Base-by-base conservation (phyloP, 2,329 filamentous ascomycete genomes). In the Ceratocystis albifundus region DNA sequence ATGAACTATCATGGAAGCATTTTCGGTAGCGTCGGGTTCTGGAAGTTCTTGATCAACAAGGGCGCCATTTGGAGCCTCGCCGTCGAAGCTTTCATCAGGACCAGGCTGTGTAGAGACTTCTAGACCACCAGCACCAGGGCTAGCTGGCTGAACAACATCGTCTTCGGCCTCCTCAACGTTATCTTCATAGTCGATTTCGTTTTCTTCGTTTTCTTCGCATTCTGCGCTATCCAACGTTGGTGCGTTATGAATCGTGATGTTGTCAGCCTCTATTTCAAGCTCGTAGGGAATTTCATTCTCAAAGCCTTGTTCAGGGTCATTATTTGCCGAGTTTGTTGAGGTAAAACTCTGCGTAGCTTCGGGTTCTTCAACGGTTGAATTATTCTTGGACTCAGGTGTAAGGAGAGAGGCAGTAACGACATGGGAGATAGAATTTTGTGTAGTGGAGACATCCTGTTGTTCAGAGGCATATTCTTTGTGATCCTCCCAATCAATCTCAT, bases 41-140 rank as follows among this genome's bases (percentile, higher is more conserved):
- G 48, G 22, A 44, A 75, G 72, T 44, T 75, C 74, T 61, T 74
- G 71, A 5, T 74, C 72, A 22, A 76, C 74, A 4, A 61, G 50
- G 3, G 59, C 66, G 41, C 70, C 70, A 36, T 70, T 70, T 20
- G 69, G 61, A 20, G 65, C 46, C 12, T 64, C 67, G 32, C 62
- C 66, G 17, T 69, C 70, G 17, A 72, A 66, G 2, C 66, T 66
- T 30, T 71, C 71, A 32, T 72, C 71, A 8, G 70, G 62, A 20
- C 71, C 70, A n/a, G 71, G 64, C 10, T 68, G 65, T 17, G 55
- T 50, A 61, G 67, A 62, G 67, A 65, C 59, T 67, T 46, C 36
- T 4, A n/a, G 46, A 46, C 32, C 41, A 45, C 15, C 53, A 2
- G 22, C 7, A n/a, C 41, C 25, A 4, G 62, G 17, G 28, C 32